Percentiles rank a stretch among this genome's conserved stretches.
phyloP scores from a whole-genome alignment of 2,329 filamentous ascomycete genomes.

The Beauveria scarabaeidicola region DNA sequence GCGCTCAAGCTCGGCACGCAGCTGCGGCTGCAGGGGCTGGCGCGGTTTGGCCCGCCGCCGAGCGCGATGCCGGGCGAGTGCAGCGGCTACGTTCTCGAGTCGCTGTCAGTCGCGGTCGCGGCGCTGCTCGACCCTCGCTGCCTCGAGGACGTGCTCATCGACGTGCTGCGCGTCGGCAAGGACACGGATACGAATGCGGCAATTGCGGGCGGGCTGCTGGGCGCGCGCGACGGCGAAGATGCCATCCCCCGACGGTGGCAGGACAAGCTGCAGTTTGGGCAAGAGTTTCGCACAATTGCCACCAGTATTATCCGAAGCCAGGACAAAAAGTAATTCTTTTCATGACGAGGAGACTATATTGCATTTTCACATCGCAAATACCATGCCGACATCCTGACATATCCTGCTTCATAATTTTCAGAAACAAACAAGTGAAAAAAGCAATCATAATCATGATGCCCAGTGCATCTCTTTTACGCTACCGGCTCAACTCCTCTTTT shows the following conservation, averaged over 20 bases:
- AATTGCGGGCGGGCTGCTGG: conserved; percentile 36
- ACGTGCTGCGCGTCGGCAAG: conserved; percentile 35
- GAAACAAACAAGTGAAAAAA: background rate
- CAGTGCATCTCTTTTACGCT: background rate
- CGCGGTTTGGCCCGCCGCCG: conserved; percentile 21
- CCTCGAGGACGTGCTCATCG: conserved; percentile 36
- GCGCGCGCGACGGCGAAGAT: conserved; percentile 33
- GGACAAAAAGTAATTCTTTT: background rate
- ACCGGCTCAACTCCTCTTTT: conserved; percentile 8
- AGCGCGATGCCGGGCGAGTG: conserved; percentile 20
- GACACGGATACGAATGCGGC: conserved; percentile 41
- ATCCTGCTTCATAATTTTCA: background rate
- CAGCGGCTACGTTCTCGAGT: conserved; percentile 35
- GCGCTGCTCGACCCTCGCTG: conserved; percentile 31
- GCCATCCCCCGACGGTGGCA: conserved; percentile 34
- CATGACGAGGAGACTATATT: background rate
- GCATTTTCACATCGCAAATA: background rate
- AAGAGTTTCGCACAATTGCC: conserved; percentile 24
- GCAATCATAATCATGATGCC: background rate
- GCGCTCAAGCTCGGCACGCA: conserved; percentile 22
- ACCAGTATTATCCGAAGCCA: background rate
- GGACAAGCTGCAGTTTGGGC: conserved; percentile 29
- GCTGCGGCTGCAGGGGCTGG: conserved; percentile 22
- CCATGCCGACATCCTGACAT: background rate
- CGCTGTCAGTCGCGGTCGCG: conserved; percentile 31